Evolutionary conservation across 2,329 filamentous ascomycete species (phyloP).

Genomic region (Paecilomyces variotii): DNA sequence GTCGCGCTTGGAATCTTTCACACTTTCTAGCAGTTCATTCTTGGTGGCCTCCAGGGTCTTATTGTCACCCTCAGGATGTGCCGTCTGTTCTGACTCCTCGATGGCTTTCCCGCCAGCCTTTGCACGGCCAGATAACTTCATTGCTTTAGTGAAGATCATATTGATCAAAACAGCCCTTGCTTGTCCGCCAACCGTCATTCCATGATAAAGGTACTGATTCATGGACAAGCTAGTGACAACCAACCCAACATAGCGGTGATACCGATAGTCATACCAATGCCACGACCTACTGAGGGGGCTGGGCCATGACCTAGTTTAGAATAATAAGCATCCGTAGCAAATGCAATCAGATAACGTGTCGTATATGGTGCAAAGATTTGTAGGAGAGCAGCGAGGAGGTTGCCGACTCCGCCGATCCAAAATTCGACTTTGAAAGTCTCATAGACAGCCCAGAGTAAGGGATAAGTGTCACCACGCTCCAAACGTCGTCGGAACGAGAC

Average conservation of each 20-base stretch:
- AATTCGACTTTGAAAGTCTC: conserved; percentile 84
- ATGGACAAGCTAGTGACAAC: conserved; percentile 69
- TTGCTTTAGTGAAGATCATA: conserved; percentile 84
- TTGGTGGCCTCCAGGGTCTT: conserved; percentile 34
- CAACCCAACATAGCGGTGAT: conserved; percentile 85
- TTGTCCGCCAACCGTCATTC: conserved; percentile 87
- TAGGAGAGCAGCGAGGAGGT: conserved; percentile 61
- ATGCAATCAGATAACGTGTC: conserved; percentile 77
- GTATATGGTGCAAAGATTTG: conserved; percentile 80
- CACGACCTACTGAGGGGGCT: conserved; percentile 62
- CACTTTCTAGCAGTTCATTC: conserved; percentile 31
- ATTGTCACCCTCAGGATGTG: conserved; percentile 39
- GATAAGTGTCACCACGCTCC: conserved; percentile 60
- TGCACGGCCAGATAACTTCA: conserved; percentile 79
- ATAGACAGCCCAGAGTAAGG: conserved; percentile 71
- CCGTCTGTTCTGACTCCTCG: conserved; percentile 37
- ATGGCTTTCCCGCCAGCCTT: conserved; percentile 65
- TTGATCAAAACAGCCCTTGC: conserved; percentile 72
- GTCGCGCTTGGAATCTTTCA: conserved; percentile 42
- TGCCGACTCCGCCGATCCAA: conserved; percentile 70
- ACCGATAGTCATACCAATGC: conserved; percentile 75
- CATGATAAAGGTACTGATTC: conserved; percentile 87
- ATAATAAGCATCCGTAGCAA: conserved; percentile 69
- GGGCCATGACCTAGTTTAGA: conserved; percentile 47
- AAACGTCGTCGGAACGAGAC: conserved; percentile 62